phyloP scores from a whole-genome alignment of 495 filamentous ascomycete genomes.

The Lineolata rhizophorae region DNA sequence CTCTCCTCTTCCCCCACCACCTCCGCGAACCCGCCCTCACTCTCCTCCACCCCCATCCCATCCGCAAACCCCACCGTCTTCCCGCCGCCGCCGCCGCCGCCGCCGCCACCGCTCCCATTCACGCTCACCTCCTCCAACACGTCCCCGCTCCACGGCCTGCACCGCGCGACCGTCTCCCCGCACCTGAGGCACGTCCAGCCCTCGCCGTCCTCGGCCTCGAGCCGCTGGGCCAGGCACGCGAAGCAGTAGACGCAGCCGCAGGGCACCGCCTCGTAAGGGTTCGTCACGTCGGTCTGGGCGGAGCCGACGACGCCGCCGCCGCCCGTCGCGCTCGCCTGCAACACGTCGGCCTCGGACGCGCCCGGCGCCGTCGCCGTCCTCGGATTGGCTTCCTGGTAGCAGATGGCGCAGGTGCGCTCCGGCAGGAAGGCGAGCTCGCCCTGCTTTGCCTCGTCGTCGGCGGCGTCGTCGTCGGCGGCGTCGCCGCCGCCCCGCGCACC shows the following conservation, averaged over 20 bases:
- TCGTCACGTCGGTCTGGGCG: slow-evolving; percentile 84
- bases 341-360: slow-evolving; percentile 36
- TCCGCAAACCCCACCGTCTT: slow-evolving; percentile 3
- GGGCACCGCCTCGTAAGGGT: slow-evolving; percentile 80
- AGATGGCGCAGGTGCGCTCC: slow-evolving; percentile 92
- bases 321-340: slow-evolving; percentile 30
- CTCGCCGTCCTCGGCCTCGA: slow-evolving; percentile 87
- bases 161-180: slow-evolving; percentile 66
- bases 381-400: slow-evolving; percentile 79
- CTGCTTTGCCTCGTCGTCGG: slow-evolving; percentile 26
- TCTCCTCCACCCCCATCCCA: too few species aligned
- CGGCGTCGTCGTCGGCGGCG: slow-evolving; percentile 21
- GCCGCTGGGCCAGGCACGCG: slow-evolving; percentile 74
- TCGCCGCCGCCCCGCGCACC: slow-evolving; percentile 9
- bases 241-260: slow-evolving; percentile 94
- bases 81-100: slow-evolving; percentile 5
- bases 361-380: slow-evolving; percentile 24
- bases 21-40: too few species aligned
- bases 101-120: slow-evolving; percentile 17
- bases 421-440: slow-evolving; percentile 74
- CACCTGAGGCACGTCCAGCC: slow-evolving; percentile 92
- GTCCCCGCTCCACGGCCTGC: slow-evolving; percentile 82
- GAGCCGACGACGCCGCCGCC: slow-evolving; percentile 62
- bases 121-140: slow-evolving; percentile 24
- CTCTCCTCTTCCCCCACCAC: too few species aligned